A percentile compares a stretch with the other conserved stretches of the same genome.
Conservation (phyloP, 306 rosid species). For the Dryas drummondii region DNA sequence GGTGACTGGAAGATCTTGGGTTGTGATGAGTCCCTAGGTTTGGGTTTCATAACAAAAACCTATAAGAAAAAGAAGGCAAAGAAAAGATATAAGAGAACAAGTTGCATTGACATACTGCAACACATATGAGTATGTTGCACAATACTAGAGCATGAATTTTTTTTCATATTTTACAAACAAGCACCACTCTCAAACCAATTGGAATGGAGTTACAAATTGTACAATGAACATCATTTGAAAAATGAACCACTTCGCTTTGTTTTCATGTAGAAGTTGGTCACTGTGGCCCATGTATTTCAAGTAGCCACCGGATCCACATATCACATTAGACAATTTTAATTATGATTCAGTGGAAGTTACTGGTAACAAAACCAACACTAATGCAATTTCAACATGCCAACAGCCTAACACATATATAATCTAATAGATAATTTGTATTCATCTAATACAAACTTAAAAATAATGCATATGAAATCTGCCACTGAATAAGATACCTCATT, state of each 20-base stretch:
- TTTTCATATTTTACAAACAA: no score
- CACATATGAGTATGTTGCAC: background rate
- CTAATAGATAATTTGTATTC: background rate
- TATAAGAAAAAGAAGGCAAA: constrained; percentile 24
- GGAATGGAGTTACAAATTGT: background rate
- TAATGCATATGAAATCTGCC: background rate
- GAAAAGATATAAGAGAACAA: constrained; percentile 10
- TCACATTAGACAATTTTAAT: background rate
- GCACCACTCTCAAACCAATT: background rate
- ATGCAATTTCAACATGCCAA: background rate
- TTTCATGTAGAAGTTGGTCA: background rate
- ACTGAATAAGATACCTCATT: constrained; percentile 64
- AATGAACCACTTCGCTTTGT: no score
- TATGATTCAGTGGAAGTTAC: background rate
- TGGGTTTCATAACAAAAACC: constrained; percentile 89
- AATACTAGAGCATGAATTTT: background rate
- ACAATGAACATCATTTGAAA: no score
- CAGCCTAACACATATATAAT: background rate
- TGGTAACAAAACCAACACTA: background rate
- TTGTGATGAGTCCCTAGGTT: constrained; percentile 49
- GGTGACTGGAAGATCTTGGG: constrained; percentile 96
- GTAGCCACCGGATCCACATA: background rate
- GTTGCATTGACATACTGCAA: background rate
- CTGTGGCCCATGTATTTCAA: background rate
- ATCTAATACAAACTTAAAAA: background rate